Evolutionary conservation across 2,329 filamentous ascomycete species (phyloP), one percentile per base, ranked within the genome.

Genomic region (Lecanicillium sp.): DNA sequence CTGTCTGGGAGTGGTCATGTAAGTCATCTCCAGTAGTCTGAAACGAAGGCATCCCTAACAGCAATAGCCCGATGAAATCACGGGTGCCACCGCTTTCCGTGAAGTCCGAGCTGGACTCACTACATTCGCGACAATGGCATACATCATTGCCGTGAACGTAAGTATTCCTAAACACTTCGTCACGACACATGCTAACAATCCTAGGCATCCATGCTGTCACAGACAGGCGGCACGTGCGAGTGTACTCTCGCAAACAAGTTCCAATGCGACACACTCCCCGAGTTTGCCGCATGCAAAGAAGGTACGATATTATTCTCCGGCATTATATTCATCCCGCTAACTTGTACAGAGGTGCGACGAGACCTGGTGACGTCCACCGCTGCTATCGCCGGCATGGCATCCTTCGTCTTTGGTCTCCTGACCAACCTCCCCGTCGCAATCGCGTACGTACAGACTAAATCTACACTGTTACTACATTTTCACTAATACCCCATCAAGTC

Each of bases 301-400:
- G 67, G 75, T 73, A 49, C 52, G 66, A 56, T 8, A 11, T 20
- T 7, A 32, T 2, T 2, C 30, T 19, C 41, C n/a, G 26, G n/a
- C 17, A n/a, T 26, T 8, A 7, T 42, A 1, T 5, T 36, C 9
- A 15, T 19, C 17, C 38, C 19, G 19, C 51, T 58, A 21, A 57
- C 37, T 30, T 8, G 19, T 49, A 12, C 46, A 74, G 81, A 73
- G 37, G 65, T 94, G 52, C 84, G 87, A 55, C 79, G 84, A 26
- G 88, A 94, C 62, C 70, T 93, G 15, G 82, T 93, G 49, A 94
- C 88, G 1, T 86, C 86, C 3, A 94, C 89, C 1, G 85, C 87
- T n/a, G 86, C 86, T 9, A 79, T 93, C 44, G 74, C 86, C 5
- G 87, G 87, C 6, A 71, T 93, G 50, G 78, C 85, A 1, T 86